phyloP scores from a whole-genome alignment of 257 asterid species.

The Solanum virginianum region DNA sequence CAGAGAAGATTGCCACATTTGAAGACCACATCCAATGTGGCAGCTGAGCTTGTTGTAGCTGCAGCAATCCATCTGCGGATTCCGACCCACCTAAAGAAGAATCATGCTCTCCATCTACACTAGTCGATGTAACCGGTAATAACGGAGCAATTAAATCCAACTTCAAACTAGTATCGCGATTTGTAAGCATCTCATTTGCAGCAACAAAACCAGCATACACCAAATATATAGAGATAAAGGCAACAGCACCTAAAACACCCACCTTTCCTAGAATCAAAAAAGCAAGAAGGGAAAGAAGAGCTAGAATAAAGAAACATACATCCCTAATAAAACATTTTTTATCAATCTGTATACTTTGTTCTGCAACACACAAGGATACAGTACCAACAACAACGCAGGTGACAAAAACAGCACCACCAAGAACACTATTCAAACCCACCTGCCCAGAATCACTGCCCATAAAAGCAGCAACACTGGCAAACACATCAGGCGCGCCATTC shows the following conservation, averaged over 20 bases:
- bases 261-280: conserved; percentile 51
- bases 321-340: conserved; percentile 66
- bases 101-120: conserved; percentile 7
- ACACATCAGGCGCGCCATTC: conserved; percentile 87
- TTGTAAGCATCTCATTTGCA: conserved; percentile 34
- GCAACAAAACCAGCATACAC: conserved; percentile 50
- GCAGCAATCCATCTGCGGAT: conserved; percentile 18
- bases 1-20: conserved; percentile 43
- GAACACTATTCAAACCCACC: conserved; percentile 70
- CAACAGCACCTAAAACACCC: conserved; percentile 42
- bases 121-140: conserved; percentile 21
- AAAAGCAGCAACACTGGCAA: conserved; percentile 77
- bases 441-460: conserved; percentile 52
- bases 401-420: conserved; percentile 85
- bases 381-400: conserved; percentile 66
- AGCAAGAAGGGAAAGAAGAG: conserved; percentile 25
- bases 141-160: conserved; percentile 20
- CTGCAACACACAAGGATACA: conserved; percentile 40
- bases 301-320: conserved; percentile 40
- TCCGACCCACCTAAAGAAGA: conserved; percentile 8
- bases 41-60: conserved; percentile 18
- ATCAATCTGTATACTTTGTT: conserved; percentile 42
- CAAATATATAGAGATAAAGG: conserved; percentile 42
- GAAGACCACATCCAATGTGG: conserved; percentile 65
- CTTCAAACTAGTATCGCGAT: conserved; percentile 13